These are phyloP conservation scores for Hypoxylon subgilvum DNA, from an alignment of 495 filamentous ascomycete genomes.

Conservation along the genomic window DNA sequence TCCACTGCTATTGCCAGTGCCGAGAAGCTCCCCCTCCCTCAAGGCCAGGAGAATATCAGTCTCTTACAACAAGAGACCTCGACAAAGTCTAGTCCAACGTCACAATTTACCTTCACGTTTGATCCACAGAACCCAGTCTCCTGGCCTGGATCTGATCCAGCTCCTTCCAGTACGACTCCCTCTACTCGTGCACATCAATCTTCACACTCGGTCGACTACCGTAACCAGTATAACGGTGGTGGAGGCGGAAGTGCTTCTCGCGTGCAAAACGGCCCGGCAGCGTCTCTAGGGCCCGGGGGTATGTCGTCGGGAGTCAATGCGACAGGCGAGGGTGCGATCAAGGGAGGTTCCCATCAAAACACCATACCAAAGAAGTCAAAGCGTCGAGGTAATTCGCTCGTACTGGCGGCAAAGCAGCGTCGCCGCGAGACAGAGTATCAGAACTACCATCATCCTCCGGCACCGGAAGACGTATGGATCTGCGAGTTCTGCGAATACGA, in stretches of 20 bases:
- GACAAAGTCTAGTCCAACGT: constrained; percentile 62
- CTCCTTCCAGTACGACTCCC: constrained; percentile 32
- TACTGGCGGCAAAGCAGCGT: constrained; percentile 45
- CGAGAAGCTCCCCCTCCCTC: constrained; percentile 67
- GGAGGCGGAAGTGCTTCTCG: constrained; percentile 13
- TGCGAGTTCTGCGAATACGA: constrained; percentile 94
- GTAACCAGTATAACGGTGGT: constrained; percentile 7
- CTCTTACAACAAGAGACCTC: constrained; percentile 72
- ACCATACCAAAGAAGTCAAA: constrained; percentile 35
- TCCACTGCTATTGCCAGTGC: constrained; percentile 88
- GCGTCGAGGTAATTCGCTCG: constrained; percentile 40
- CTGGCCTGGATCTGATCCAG: constrained; percentile 68
- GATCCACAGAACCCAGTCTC: constrained; percentile 61
- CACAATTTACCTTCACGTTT: constrained; percentile 92
- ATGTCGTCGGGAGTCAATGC: constrained; percentile 11
- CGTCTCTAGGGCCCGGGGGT: constrained; percentile 13
- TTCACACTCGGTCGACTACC: constrained; percentile 12
- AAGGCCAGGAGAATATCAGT: constrained; percentile 75
- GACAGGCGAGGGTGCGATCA: constrained; percentile 8
- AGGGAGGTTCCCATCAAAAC: constrained; percentile 19
- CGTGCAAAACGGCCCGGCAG: constrained; percentile 12
- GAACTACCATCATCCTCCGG: constrained; percentile 78
- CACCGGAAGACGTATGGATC: constrained; percentile 83
- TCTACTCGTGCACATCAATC: constrained; percentile 25
- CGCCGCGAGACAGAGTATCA: constrained; percentile 53